These are phyloP conservation scores for Sporothrix brunneoviolacea DNA, from an alignment of 2,329 filamentous ascomycete species.

Conservation along the genomic window DNA sequence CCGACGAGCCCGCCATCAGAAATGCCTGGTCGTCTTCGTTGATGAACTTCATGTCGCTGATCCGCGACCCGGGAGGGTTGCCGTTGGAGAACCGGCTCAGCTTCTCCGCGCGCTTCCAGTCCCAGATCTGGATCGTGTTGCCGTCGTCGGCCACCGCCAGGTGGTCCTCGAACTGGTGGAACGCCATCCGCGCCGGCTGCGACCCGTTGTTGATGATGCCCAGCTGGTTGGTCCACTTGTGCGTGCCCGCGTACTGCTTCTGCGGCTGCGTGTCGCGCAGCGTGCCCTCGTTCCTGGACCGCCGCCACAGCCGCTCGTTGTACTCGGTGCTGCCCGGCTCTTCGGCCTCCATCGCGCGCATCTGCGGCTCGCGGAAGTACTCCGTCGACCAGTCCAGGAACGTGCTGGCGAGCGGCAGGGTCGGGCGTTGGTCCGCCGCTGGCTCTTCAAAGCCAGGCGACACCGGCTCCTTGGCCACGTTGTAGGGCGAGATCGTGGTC, in stretches of 20 bases:
- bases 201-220: conserved; percentile 83
- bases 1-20: conserved; percentile 88
- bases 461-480: conserved; percentile 69
- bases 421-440: conserved; percentile 50
- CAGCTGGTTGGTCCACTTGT: conserved; percentile 78
- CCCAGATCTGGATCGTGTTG: conserved; percentile 87
- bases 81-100: conserved; percentile 88
- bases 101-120: conserved; percentile 73
- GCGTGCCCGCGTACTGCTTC: conserved; percentile 78
- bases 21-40: conserved; percentile 97
- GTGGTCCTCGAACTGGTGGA: conserved; percentile 97
- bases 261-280: conserved; percentile 88
- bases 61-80: conserved; percentile 83
- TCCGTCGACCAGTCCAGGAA: conserved; percentile 96
- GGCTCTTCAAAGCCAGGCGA: conserved; percentile 67
- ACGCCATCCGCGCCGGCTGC: conserved; percentile 87
- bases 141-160: conserved; percentile 88
- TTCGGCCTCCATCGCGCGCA: conserved; percentile 92
- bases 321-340: conserved; percentile 95
- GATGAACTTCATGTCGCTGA: conserved; percentile 94
- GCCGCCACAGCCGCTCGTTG: conserved; percentile 87
- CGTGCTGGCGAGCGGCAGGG: conserved; percentile 69
- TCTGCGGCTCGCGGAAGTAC: conserved; percentile 97
- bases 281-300: conserved; percentile 87
- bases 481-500: conserved; percentile 62